Evolutionary conservation across 495 filamentous ascomycete genomes (phyloP).

Genomic region (Tuber magnatum): DNA sequence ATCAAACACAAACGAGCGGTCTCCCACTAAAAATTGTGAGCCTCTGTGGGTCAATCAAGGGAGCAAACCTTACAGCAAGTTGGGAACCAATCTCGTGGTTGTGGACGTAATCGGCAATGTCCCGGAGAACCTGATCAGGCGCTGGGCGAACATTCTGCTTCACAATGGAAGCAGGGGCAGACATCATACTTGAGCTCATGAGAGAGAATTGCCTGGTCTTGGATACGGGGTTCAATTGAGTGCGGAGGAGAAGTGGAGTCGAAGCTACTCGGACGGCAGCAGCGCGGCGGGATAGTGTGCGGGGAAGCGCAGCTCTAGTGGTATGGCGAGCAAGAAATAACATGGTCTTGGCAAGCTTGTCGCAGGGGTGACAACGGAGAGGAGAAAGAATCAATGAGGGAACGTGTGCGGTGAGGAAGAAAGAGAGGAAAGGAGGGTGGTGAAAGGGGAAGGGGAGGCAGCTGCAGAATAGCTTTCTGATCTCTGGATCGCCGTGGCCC

Average conservation of each 20-base stretch:
- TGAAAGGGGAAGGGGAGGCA: conserved; percentile 16
- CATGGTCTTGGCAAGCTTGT: conserved; percentile 20
- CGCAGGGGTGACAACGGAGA: conserved; percentile 6
- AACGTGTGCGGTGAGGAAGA: conserved; percentile 17
- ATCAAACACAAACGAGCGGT: conserved; percentile 84
- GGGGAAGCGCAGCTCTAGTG: conserved; percentile 26
- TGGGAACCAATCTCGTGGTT: conserved; percentile 84
- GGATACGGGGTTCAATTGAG: conserved; percentile 12
- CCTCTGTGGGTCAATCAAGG: not conserved
- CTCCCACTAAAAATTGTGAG: conserved; percentile 60
- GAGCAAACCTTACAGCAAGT: conserved; percentile 62
- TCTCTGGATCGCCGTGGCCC: conserved; percentile 18
- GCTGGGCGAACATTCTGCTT: conserved; percentile 46
- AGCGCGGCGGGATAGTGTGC: conserved; percentile 25
- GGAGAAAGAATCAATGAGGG: conserved; percentile 19
- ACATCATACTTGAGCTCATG: conserved; percentile 25
- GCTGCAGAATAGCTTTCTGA: conserved; percentile 11
- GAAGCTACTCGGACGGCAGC: conserved; percentile 31
- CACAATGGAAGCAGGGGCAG: conserved; percentile 19
- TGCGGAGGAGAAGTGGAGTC: conserved; percentile 15
- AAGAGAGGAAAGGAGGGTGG: conserved; percentile 6
- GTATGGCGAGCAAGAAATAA: conserved; percentile 30
- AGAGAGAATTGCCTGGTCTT: conserved; percentile 19
- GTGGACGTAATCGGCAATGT: conserved; percentile 90
- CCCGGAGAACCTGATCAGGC: conserved; percentile 85